Percentiles rank a stretch among this genome's conserved stretches.
Evolutionary conservation across 257 asterid genomes (phyloP).

Genomic region (Solanum phureja): DNA sequence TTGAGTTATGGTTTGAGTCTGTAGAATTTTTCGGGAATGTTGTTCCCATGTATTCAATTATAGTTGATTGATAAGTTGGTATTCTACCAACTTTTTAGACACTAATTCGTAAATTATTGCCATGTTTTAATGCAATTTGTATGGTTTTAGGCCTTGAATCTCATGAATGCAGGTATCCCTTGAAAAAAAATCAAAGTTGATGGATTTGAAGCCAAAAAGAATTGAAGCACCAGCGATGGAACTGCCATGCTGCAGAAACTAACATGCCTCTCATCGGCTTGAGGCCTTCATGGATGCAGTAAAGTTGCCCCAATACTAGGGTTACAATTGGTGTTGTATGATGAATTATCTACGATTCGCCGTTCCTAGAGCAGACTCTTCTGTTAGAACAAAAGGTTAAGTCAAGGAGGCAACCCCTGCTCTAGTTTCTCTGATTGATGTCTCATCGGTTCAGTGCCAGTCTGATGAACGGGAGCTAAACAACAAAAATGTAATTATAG

Average conservation of each 20-base stretch:
- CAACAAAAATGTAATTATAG: not conserved
- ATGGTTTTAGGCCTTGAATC: no score
- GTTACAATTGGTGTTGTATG: not conserved
- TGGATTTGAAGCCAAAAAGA: not conserved
- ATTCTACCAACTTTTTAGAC: no score
- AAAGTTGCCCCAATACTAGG: not conserved
- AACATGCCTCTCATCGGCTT: not conserved
- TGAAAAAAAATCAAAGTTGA: no score
- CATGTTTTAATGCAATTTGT: no score
- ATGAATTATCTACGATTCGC: not conserved
- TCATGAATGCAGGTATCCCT: no score
- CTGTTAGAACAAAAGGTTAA: not conserved
- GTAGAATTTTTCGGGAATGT: not conserved
- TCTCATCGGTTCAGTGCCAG: not conserved
- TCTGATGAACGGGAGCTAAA: no score
- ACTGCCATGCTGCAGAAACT: not conserved
- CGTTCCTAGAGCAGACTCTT: not conserved
- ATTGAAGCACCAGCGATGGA: not conserved
- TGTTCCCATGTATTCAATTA: not conserved
- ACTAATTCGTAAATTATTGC: no score
- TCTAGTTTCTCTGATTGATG: not conserved
- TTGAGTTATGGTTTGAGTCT: not conserved
- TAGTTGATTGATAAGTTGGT: no score
- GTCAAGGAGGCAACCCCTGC: not conserved
- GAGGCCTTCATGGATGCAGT: not conserved